Evolutionary conservation across 805 yeast species (phyloP).

Genomic region (Debaryomyces maramus): DNA sequence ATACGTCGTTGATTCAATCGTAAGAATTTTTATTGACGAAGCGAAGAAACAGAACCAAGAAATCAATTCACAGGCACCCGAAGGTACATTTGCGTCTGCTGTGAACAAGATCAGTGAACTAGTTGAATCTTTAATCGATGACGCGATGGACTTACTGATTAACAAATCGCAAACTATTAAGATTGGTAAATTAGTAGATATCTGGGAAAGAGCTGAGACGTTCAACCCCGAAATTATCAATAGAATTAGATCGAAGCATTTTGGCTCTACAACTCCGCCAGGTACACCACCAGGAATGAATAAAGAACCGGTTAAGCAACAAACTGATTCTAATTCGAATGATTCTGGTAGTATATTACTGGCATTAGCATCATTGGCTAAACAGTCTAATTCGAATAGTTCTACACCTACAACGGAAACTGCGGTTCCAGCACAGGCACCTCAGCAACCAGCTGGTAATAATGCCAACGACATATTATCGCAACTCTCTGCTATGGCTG

Average conservation of each 20-base stretch:
- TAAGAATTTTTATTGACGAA: conserved; percentile 78
- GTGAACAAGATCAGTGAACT: conserved; percentile 62
- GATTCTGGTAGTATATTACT: conserved; percentile 67
- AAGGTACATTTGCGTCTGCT: conserved; percentile 76
- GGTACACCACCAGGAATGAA: conserved; percentile 50
- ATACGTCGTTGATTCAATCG: conserved; percentile 90
- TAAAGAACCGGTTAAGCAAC: conserved; percentile 24
- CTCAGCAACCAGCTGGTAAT: conserved; percentile 14
- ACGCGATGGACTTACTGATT: conserved; percentile 56
- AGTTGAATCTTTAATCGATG: conserved; percentile 62
- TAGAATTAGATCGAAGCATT: conserved; percentile 58
- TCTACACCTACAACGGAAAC: conserved; percentile 29
- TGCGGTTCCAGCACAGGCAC: conserved; percentile 21
- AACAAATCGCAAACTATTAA: conserved; percentile 62
- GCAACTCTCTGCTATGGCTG: conserved; percentile 43
- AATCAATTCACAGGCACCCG: conserved; percentile 50
- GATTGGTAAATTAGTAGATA: conserved; percentile 79
- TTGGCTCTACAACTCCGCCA: conserved; percentile 68
- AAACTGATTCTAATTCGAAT: conserved; percentile 22
- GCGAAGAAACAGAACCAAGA: conserved; percentile 57
- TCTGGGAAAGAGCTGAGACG: conserved; percentile 87
- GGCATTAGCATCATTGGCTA: conserved; percentile 66
- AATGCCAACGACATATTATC: conserved; percentile 43
- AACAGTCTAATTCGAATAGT: conserved; percentile 34
- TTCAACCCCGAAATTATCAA: conserved; percentile 60